Conservation (phyloP, 2,329 filamentous ascomycete genomes). For the Epichloe baconii region DNA sequence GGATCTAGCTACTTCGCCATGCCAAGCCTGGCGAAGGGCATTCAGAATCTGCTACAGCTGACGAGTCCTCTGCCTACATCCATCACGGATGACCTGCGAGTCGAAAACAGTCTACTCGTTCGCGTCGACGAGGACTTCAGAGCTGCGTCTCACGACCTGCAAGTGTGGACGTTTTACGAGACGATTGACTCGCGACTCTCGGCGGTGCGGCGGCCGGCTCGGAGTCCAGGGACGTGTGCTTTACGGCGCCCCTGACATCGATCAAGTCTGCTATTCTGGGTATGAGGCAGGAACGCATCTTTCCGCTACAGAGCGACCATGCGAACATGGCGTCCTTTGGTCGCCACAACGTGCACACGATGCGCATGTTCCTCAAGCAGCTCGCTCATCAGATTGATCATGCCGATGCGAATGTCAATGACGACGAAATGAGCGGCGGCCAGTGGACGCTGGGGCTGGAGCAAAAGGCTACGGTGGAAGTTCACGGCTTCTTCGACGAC, state of each 20-base stretch:
- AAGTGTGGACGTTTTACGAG: slow-evolving; percentile 51
- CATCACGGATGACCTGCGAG: slow-evolving; percentile 35
- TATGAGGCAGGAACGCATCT: slow-evolving; percentile 36
- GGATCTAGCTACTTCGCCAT: slow-evolving; percentile 51
- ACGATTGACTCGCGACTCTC: slow-evolving; percentile 46
- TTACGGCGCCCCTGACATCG: slow-evolving; percentile 45
- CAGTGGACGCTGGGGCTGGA: slow-evolving; percentile 37
- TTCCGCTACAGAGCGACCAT: slow-evolving; percentile 41
- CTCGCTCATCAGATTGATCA: slow-evolving; percentile 19
- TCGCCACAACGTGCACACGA: slow-evolving; percentile 32
- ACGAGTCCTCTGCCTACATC: slow-evolving; percentile 35
- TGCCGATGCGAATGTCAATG: slow-evolving; percentile 19
- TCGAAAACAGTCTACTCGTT: slow-evolving; percentile 36
- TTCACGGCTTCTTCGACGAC: slow-evolving; percentile 47
- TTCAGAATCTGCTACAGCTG: slow-evolving; percentile 38
- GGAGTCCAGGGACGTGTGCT: slow-evolving; percentile 33
- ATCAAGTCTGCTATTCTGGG: slow-evolving; percentile 41
- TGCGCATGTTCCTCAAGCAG: slow-evolving; percentile 27
- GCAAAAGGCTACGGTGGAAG: slow-evolving; percentile 41
- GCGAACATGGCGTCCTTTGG: slow-evolving; percentile 43
- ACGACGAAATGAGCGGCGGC: slow-evolving; percentile 9
- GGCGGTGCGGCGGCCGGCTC: slow-evolving; percentile 3
- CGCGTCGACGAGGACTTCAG: slow-evolving; percentile 42
- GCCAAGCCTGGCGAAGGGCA: slow-evolving; percentile 39
- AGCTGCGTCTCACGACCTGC: slow-evolving; percentile 42